Evolutionary conservation across 768 basidiomycete genomes (phyloP).

Genomic region (Russula compacta): DNA sequence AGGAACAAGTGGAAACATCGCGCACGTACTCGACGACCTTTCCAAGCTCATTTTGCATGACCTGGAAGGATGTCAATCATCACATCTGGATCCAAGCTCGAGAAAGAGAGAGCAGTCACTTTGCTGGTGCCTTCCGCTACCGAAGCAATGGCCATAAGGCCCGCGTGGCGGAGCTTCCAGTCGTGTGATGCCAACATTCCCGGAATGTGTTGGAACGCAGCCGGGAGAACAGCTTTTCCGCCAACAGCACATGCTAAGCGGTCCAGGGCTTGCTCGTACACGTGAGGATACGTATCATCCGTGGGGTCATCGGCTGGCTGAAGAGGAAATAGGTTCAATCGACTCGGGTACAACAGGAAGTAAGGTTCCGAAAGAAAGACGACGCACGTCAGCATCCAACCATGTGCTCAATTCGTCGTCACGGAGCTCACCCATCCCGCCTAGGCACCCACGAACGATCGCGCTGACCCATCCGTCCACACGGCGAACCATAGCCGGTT

Average conservation of each 20-base stretch:
- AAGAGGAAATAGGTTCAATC: not conserved
- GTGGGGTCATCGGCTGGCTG: slow-evolving; percentile 57
- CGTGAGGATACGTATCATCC: slow-evolving; percentile 59
- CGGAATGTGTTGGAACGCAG: slow-evolving; percentile 75
- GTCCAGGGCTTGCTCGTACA: slow-evolving; percentile 80
- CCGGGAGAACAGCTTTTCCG: slow-evolving; percentile 64
- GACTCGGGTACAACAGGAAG: not conserved
- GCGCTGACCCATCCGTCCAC: slow-evolving; percentile 63
- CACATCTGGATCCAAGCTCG: not conserved
- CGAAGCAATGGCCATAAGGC: slow-evolving; percentile 77
- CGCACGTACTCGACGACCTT: slow-evolving; percentile 68
- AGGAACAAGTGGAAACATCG: not conserved
- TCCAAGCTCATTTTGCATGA: slow-evolving; percentile 73
- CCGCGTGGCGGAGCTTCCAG: slow-evolving; percentile 81
- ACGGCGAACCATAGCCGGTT: slow-evolving; percentile 57
- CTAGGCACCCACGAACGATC: slow-evolving; percentile 66
- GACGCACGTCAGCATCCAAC: slow-evolving; percentile 68
- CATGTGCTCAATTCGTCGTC: slow-evolving; percentile 53
- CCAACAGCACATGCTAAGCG: slow-evolving; percentile 73
- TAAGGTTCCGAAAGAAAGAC: not conserved
- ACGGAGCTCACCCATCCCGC: slow-evolving; percentile 73
- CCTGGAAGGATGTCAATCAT: slow-evolving; percentile 28
- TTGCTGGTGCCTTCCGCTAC: slow-evolving; percentile 79
- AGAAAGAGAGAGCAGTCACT: slow-evolving; percentile 27
- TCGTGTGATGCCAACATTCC: slow-evolving; percentile 74